Evolutionary conservation across 208 protist genomes (phyloP).

Genomic region (Leishmania lainsoni): DNA sequence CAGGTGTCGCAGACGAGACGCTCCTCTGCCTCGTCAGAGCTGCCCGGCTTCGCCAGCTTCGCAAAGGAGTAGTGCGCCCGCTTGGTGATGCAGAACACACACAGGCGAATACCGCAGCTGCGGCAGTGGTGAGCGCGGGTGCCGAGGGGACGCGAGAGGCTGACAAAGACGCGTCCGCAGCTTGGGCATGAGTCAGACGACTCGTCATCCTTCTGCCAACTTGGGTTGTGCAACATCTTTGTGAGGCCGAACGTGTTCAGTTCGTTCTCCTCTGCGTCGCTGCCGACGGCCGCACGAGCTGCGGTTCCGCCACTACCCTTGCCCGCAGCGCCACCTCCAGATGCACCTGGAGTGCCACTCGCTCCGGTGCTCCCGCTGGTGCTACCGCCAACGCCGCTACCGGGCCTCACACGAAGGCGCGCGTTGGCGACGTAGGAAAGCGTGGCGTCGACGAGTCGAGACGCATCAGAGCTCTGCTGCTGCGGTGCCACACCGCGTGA

Average conservation of each 20-base stretch:
- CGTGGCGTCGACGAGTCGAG: conserved; percentile 29
- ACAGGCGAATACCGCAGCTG: conserved; percentile 68
- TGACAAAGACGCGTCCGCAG: conserved; percentile 44
- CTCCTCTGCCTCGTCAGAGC: conserved; percentile 46
- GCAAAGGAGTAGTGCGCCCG: conserved; percentile 69
- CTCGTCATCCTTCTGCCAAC: conserved; percentile 69
- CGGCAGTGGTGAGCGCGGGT: conserved; percentile 67
- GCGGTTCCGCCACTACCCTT: background rate
- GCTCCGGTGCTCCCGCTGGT: background rate
- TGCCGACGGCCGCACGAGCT: background rate
- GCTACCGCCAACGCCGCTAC: background rate
- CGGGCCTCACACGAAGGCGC: conserved; percentile 22
- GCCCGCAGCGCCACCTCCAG: background rate
- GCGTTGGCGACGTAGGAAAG: conserved; percentile 33
- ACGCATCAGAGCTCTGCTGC: conserved; percentile 18
- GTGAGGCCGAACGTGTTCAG: conserved; percentile 39
- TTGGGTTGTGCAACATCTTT: conserved; percentile 51
- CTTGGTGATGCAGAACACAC: conserved; percentile 55
- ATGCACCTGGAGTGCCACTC: background rate
- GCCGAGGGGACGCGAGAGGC: conserved; percentile 31
- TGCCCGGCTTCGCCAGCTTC: conserved; percentile 64
- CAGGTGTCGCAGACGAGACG: conserved; percentile 65
- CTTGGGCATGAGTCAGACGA: conserved; percentile 39
- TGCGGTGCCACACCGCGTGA: conserved; percentile 11
- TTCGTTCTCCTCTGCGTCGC: conserved; percentile 35